Evolutionary conservation across 129 eudicot genomes (phyloP).

Genomic region (Flaveria bidentis): DNA sequence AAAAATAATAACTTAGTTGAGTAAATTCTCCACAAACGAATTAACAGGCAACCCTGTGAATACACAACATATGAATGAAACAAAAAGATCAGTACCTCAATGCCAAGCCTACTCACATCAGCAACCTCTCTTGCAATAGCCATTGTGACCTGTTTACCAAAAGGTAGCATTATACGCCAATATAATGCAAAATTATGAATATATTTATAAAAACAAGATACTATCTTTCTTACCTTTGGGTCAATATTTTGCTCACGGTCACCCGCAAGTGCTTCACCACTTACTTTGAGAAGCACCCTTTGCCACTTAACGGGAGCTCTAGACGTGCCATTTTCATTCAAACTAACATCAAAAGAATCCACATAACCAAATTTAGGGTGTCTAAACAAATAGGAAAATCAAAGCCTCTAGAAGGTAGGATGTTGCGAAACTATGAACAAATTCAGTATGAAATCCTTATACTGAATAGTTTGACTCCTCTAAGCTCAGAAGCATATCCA

Average conservation of each 20-base stretch:
- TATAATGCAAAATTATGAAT: background rate
- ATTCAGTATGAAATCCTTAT: background rate
- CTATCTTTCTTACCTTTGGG: constrained; percentile 66
- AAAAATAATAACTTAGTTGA: background rate
- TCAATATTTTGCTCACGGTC: constrained; percentile 82
- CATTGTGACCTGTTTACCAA: constrained; percentile 67
- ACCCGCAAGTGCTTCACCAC: constrained; percentile 98
- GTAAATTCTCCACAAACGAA: background rate
- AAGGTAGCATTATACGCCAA: constrained; percentile 16
- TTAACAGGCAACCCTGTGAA: constrained; percentile 1
- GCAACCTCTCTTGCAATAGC: constrained; percentile 98
- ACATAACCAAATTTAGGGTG: constrained; percentile 40
- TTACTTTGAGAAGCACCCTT: constrained; percentile 94
- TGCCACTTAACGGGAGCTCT: constrained; percentile 69
- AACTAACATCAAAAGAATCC: constrained; percentile 48
- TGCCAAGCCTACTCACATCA: constrained; percentile 85
- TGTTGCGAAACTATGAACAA: background rate
- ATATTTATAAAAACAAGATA: background rate
- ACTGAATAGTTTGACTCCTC: background rate
- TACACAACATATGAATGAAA: background rate
- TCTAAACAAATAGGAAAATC: constrained; percentile 20
- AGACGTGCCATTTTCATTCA: constrained; percentile 51
- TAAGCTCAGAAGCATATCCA: background rate
- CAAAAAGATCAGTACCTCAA: constrained; percentile 59
- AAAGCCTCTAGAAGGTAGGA: background rate